Evolutionary conservation across 495 filamentous ascomycete species (phyloP), one percentile per base, ranked within the genome.

Genomic region (Talaromyces wortmannii): DNA sequence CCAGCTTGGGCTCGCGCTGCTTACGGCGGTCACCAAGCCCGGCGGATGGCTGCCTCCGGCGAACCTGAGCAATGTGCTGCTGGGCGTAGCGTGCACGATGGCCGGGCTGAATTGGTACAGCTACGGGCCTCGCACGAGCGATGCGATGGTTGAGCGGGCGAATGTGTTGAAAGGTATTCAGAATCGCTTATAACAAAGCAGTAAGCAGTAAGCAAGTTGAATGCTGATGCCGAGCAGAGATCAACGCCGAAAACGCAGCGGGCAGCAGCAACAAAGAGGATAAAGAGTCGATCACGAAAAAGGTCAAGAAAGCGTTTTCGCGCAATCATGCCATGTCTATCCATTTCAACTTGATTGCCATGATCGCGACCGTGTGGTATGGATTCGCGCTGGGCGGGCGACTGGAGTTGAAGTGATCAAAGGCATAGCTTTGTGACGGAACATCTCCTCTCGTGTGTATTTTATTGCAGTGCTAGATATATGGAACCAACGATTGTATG

Each of bases 251-350:
- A 18, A 62, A 56, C 32, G 48, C 61, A 10, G 50, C 51, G 6
- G 72, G 47, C 6, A 33, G 52, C 29, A n/a, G 31, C 8, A 15
- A 43, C 2, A 33, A 7, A 17, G 48, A 45, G 12, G 45, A 54
- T 6, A 17, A 23, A 23, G 23, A 23, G 23, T 23, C 23, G 23
- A 23, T 23, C 23, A 23, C 23, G 61, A 56, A 65, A 31, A 57
- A 53, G 17, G 57, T 74, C 0, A 78, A 75, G 57, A 67, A 68
- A n/a, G 56, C 52, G 3, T 83, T 84, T 53, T 66, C 69, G 6
- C 58, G 60, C 6, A 74, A 71, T 47, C 79, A 84, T 57, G 79
- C 79, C 5, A 83, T 80, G 75, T 68, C 65, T 15, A 82, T 82
- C 47, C 79, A 83, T 59, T 52, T 83, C 6, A 83, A 84, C 61